Conservation (phyloP, 345 rosid species). For the Lumnitzera racemosa region DNA sequence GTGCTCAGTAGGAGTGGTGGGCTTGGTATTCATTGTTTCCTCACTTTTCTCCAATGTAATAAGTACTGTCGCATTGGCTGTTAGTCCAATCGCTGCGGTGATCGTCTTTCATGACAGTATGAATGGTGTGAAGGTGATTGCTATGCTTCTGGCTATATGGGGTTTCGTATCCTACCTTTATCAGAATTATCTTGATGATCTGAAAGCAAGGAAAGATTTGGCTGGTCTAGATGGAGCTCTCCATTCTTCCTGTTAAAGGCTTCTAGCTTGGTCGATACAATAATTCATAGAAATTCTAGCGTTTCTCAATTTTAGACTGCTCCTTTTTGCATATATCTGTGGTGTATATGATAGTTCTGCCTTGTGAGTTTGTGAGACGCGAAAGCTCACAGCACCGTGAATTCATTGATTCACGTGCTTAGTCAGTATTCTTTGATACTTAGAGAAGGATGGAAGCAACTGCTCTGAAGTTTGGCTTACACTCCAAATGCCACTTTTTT, state of each 20-base stretch:
- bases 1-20: constrained; percentile 61
- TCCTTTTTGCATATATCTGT: no score
- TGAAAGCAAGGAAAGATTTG: constrained; percentile 26
- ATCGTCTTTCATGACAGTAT: constrained; percentile 51
- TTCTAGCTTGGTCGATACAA: no score
- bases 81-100: constrained; percentile 50
- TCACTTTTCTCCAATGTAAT: constrained; percentile 74
- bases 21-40: constrained; percentile 57
- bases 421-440: no score
- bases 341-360: no score
- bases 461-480: no score
- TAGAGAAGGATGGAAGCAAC: no score
- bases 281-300: no score
- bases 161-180: constrained; percentile 52
- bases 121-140: constrained; percentile 55
- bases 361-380: no score
- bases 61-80: constrained; percentile 52
- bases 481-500: no score
- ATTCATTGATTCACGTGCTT: no score
- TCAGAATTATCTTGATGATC: constrained; percentile 56
- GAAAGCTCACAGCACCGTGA: no score
- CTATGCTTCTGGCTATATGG: constrained; percentile 57
- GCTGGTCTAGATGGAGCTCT: constrained; percentile 4
- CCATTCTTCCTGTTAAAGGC: constrained; percentile 4
- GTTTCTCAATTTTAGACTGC: no score